Evolutionary conservation across 2,329 filamentous ascomycete species (phyloP), one percentile per base, ranked within the genome.

Genomic region (Plenodomus biglobosus): DNA sequence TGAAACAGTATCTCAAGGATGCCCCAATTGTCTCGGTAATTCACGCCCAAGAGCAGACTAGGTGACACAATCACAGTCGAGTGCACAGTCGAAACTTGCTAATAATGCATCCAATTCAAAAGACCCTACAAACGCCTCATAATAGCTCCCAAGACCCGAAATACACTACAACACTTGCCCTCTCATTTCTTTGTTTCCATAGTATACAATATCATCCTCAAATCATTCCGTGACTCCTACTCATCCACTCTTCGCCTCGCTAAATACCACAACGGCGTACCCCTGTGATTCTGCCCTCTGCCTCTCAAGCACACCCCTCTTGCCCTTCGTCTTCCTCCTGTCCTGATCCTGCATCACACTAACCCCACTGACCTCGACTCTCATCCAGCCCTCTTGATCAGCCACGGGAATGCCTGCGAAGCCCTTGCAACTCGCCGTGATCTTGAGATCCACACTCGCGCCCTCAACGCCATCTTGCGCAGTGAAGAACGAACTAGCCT

Each of bases 361-460:
- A 20, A 54, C 48, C 8, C 42, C 48, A 34, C 38, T 44, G 27
- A 54, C 48, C 19, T 51, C 52, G 4, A 51, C 48, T 38, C 52
- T 48, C 52, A 54, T 51, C 27, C 38, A 53, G 1, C 46, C 51
- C 19, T 47, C 44, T 20, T 58, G 30, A 18, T 57, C 56, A 7
- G 58, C 51, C 1, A 54, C 55, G 3, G 47, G 30, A 5, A 53
- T 45, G 11, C 61, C 60, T 1, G 40, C 46, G 16, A 53, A 55
- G 2, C 62, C 64, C 15, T 42, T 45, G 51, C 65, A 69, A 41
- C 38, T 61, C 13, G 56, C 49, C 30, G 48, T 49, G 13, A 65
- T 45, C 15, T 36, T 55, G 22, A 67, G n/a, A 40, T 65, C 56
- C 16, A 52, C 46, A 38, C 61, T 66, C 8, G 62, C 58, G 6